A percentile compares a stretch with the other conserved stretches of the same genome.
These are phyloP conservation scores for Schizophyllum commune DNA, from an alignment of 1,284 basidiomycete species.

Conservation along the genomic window DNA sequence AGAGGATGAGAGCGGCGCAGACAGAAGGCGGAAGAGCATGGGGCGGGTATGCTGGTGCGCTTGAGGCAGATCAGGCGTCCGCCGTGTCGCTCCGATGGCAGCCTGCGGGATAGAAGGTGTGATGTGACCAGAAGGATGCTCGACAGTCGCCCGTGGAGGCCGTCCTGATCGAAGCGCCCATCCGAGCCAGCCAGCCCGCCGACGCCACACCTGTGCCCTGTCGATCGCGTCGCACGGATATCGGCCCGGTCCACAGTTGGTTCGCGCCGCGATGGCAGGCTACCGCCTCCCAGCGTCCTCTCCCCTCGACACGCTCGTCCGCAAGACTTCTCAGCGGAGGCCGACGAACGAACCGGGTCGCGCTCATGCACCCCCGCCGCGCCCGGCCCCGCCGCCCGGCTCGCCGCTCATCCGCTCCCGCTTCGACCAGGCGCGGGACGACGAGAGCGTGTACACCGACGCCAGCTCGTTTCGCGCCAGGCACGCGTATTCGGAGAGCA, in stretches of 20 bases:
- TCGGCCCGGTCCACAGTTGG: not conserved
- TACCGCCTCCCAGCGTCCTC: slow-evolving; percentile 5
- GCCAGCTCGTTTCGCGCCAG: not conserved
- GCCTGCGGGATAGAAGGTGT: too few relatives aligned
- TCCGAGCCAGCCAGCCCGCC: too few relatives aligned
- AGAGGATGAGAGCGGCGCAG: not conserved
- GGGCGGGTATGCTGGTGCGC: not conserved
- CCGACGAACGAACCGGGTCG: not conserved
- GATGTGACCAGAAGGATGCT: too few relatives aligned
- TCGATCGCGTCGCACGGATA: too few relatives aligned
- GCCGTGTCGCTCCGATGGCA: too few relatives aligned
- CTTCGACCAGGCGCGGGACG: not conserved
- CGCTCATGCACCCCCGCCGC: not conserved
- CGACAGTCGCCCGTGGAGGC: too few relatives aligned
- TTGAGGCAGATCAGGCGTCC: not conserved
- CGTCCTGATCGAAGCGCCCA: too few relatives aligned
- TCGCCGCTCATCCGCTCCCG: not conserved
- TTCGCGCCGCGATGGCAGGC: slow-evolving; percentile 1
- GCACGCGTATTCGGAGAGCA: not conserved
- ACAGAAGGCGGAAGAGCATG: not conserved
- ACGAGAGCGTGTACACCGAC: not conserved
- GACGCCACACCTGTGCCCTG: too few relatives aligned
- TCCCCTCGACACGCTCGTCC: slow-evolving; percentile 13
- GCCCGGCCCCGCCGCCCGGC: not conserved
- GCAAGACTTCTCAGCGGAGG: slow-evolving; percentile 11